Conservation (phyloP, 257 asterid genomes). For the Hygrophila difformis region DNA sequence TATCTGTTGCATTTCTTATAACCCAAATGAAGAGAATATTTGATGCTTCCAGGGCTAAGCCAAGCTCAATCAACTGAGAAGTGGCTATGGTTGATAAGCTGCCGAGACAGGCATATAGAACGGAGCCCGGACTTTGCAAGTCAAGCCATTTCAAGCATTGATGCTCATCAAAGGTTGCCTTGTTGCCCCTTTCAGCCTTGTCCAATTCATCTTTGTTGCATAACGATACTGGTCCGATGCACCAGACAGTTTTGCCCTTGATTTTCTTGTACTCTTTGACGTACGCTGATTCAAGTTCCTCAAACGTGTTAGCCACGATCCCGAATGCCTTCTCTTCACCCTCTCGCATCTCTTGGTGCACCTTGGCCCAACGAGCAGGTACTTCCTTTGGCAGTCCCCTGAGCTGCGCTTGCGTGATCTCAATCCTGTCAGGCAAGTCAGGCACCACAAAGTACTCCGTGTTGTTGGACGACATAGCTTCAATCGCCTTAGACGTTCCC, state of each 20-base stretch:
- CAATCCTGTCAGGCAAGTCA: conserved; percentile 37
- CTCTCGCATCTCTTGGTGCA: conserved; percentile 13
- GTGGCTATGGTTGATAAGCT: conserved; percentile 29
- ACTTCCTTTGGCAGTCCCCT: conserved; percentile 3
- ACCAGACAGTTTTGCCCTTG: conserved; percentile 26
- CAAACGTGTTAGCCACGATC: conserved; percentile 29
- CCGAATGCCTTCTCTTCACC: conserved; percentile 36
- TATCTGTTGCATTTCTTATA: conserved; percentile 20
- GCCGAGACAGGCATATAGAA: conserved; percentile 44
- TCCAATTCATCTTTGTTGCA: conserved; percentile 25
- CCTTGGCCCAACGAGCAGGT: conserved; percentile 6
- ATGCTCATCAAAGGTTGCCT: conserved; percentile 16
- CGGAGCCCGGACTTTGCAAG: conserved; percentile 20
- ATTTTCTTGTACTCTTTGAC: conserved; percentile 13
- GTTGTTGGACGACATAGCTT: conserved; percentile 21
- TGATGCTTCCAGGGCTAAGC: conserved; percentile 39
- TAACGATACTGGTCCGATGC: conserved; percentile 42
- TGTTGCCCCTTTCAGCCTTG: conserved; percentile 36
- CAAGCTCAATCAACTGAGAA: conserved; percentile 36
- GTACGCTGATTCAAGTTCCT: conserved; percentile 38
- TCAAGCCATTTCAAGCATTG: conserved; percentile 40
- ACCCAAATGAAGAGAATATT: conserved; percentile 41
- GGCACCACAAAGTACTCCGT: conserved; percentile 40
- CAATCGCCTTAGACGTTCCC: conserved; percentile 8
- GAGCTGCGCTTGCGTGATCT: conserved; percentile 36